phyloP scores from a whole-genome alignment of 164 flowering plant genomes.

The Vitis vinifera region DNA sequence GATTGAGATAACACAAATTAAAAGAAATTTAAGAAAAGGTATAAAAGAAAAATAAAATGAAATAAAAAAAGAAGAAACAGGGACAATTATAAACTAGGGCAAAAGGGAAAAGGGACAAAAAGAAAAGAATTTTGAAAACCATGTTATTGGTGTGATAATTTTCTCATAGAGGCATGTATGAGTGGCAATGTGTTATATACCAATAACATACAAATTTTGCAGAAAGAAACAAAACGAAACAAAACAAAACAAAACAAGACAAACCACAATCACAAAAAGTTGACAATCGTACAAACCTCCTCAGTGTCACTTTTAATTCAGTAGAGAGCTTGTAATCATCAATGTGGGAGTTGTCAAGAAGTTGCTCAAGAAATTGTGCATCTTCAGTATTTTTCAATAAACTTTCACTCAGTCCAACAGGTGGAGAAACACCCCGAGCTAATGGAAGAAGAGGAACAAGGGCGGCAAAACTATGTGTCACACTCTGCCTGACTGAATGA shows the following conservation, averaged over 20 bases:
- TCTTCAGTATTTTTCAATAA: constrained; percentile 74
- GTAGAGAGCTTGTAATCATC: constrained; percentile 86
- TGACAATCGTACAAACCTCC: constrained; percentile 53
- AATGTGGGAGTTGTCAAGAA: constrained; percentile 95
- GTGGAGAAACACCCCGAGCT: constrained; percentile 86
- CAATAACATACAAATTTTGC: not conserved
- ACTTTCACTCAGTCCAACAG: constrained; percentile 64
- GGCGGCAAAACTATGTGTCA: constrained; percentile 97
- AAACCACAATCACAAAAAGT: not conserved
- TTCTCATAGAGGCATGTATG: too few relatives aligned
- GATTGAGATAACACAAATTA: too few relatives aligned
- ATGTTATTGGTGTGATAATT: too few relatives aligned
- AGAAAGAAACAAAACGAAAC: not conserved
- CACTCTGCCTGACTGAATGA: constrained; percentile 86
- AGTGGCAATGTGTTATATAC: too few relatives aligned
- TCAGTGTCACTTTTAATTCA: constrained; percentile 76
- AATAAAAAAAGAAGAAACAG: too few relatives aligned
- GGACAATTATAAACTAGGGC: too few relatives aligned
- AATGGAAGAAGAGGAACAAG: constrained; percentile 98
- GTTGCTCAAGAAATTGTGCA: constrained; percentile 86
- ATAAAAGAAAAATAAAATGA: too few relatives aligned
- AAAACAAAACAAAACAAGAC: not conserved
- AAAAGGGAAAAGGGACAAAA: too few relatives aligned
- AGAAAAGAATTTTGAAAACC: too few relatives aligned
- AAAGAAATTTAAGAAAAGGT: too few relatives aligned